Base-by-base conservation (phyloP, 345 rosid species). In the Viola odorata region DNA sequence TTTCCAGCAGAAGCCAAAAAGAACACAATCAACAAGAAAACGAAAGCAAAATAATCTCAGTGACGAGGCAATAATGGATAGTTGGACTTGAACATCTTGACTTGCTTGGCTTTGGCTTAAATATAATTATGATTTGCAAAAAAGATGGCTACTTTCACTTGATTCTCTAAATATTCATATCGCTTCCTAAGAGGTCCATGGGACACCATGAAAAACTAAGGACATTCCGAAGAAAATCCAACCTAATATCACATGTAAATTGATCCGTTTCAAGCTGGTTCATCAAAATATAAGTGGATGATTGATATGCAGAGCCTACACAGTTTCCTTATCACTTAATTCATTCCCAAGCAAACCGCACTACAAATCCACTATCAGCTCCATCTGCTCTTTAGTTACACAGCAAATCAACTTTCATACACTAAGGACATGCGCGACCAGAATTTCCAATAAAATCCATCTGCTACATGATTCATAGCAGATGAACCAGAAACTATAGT, bases 1-100 rank as follows among this genome's bases (percentile, higher is more conserved):
- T 44, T 47, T 58, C 66, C 4, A 61, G 11, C 47, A n/a, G n/a
- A n/a, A 53, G 56, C 47, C 41, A 49, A 3, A 55, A 0, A 55
- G 44, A 38, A 7, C 6, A 38, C 4, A 17, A 55, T 39, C 37
- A 55, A 15, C 37, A 4, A 12, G 7, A 39, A 52, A 12, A 48
- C 9, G 58, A 44, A 16, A 44, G 42, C 17, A 10, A 49, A 23
- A 3, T 9, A 58, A 1, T 45, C 4, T 45, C 50, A 5, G 5
- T 9, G 5, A 48, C 48, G 4, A 17, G 32, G 23, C 40, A 16
- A 62, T 32, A 38, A 39, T n/a, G 23, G 0, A 58, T 23, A 3
- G 11, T 12, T 5, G 39, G n/a, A 58, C 17, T 58, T 49, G 5
- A 45, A 45, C 8, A n/a, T 8, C 3, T 45, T n/a, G 12, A 45